Evolutionary conservation across 441 rosid species (phyloP), one percentile per base, ranked within the genome.

Genomic region (Erodium moschatum): DNA sequence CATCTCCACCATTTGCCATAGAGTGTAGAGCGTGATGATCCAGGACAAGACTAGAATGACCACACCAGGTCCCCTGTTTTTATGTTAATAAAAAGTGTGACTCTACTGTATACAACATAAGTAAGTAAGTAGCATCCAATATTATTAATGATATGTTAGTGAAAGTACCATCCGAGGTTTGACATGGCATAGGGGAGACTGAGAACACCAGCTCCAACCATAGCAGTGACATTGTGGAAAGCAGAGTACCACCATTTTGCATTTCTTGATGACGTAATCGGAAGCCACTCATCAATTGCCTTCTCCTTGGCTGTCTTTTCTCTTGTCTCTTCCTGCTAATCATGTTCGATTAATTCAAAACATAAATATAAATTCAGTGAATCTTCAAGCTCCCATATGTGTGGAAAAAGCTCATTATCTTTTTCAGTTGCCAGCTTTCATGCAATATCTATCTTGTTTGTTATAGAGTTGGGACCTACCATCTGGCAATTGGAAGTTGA

Each of bases 181-280:
- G 96, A 66, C 94, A 89, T 77, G 75, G 96, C 92, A 66, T 83
- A 89, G 7, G 97, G 96, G 44, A 90, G 87, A 78, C 92, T 81
- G 75, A 90, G 92, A 46, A 89, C 27, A 24, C 27, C 27, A 24
- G 27, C 27, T 24, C 27, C 27, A 24, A 24, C 27, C 27, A 24
- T 24, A 91, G 27, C 97, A 92, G 38, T 90, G 77, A 89, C 90
- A 84, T 89, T 87, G 87, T 89, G 96, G 75, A 89, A 89, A 64
- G 93, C 84, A 6, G 96, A 79, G 74, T 86, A 90, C 94, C 93
- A 90, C 96, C 96, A 90, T 80, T 88, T 89, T 15, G 91, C 96
- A 56, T 87, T 81, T 63, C 96, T 85, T 8, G 90, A 80, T 2
- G 87, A 80, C 8, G 90, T 83, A 20, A 89, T 85, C 0, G 96